Evolutionary conservation across 805 yeast genomes (phyloP), one percentile per base, ranked within the genome.

Genomic region (Geotrichum ghanense): DNA sequence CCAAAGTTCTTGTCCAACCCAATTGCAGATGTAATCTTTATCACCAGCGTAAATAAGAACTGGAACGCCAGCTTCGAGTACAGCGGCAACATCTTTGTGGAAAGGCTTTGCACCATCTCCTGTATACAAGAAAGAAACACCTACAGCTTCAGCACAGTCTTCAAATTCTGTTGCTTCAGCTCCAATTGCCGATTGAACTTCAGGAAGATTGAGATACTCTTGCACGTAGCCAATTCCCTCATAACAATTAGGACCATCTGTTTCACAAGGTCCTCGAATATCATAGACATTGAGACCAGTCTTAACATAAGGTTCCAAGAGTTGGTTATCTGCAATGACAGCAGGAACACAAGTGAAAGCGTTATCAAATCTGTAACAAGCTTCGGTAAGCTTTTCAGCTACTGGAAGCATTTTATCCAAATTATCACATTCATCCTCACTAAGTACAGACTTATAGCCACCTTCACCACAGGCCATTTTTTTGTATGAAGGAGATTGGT

Each of bases 381-480:
- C 65, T 51, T 79, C 70, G 51, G 79, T 78, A 55, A 83, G 66
- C 1, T 73, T 63, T 49, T 72, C 66, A 65, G 94, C 85, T 56
- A 83, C 73, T 51, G 84, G 82, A 45, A 78, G 67, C n/a, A 74
- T 67, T 22, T 66, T 69, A 25, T 67, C 59, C 88, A 85, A 83
- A 42, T 69, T 66, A 25, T 74, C 73, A 68, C 95, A 86, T 51
- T 76, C 78, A 46, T 75, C 78, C n/a, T 78, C 79, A 12, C 72
- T 67, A 51, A 85, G 67, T 3, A 83, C 83, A n/a, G 86, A 69
- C 20, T 76, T 76, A 55, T 75, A 73, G 2, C 95, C 95, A 51
- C 95, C 94, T 53, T 75, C 62, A 44, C 95, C 89, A 66, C 97
- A 90, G 3, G 95, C 95, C 97, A 90, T 89, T 53, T 94, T 95